These are phyloP conservation scores for Globisporangium alternatum DNA, from an alignment of 352 stramenopile species.

Conservation along the genomic window DNA sequence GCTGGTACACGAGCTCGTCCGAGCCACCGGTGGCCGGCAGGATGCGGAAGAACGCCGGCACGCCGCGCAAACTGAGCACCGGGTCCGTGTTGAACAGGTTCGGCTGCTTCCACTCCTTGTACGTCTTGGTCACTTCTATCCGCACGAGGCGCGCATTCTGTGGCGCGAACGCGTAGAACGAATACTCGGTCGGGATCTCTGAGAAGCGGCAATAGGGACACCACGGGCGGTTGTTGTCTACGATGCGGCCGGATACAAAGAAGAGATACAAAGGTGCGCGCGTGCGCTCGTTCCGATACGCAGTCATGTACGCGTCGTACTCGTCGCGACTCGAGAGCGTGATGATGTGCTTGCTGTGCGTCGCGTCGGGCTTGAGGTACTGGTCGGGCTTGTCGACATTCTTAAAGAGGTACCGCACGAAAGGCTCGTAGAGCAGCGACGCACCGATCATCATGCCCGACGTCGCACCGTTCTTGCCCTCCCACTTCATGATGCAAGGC, in stretches of 20 bases:
- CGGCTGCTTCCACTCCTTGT: constrained; percentile 58
- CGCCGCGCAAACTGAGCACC: constrained; percentile 45
- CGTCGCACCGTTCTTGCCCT: constrained; percentile 46
- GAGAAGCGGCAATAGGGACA: constrained; percentile 81
- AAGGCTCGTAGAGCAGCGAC: constrained; percentile 45
- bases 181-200: constrained; percentile 68
- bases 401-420: constrained; percentile 67
- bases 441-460: constrained; percentile 50
- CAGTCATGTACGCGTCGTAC: constrained; percentile 35
- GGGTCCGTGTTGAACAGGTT: constrained; percentile 58
- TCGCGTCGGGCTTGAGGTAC: constrained; percentile 33
- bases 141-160: constrained; percentile 51
- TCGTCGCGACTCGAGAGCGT: constrained; percentile 41
- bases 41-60: constrained; percentile 54
- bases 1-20: constrained; percentile 34
- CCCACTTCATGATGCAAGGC: constrained; percentile 61
- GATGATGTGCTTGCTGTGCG: constrained; percentile 52
- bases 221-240: constrained; percentile 70
- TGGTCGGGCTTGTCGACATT: constrained; percentile 47
- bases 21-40: constrained; percentile 9
- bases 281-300: constrained; percentile 33
- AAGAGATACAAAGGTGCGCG: constrained; percentile 51
- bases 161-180: constrained; percentile 68
- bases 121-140: constrained; percentile 60
- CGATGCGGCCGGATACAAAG: constrained; percentile 67